phyloP scores from a whole-genome alignment of 148 eudicot genomes.

The Limonium bicolor region DNA sequence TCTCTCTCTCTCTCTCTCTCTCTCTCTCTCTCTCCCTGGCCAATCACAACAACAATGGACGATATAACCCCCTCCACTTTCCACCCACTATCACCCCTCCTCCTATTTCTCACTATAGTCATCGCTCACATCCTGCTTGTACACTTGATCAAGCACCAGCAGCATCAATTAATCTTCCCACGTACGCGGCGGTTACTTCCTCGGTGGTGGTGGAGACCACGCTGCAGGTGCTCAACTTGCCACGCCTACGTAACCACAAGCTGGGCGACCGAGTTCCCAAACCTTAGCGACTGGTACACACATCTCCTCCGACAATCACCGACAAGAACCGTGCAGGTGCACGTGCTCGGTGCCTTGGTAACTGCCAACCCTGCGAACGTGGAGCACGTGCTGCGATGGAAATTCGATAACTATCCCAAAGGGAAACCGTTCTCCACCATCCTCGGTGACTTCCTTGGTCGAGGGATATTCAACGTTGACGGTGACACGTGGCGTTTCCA shows the following conservation, averaged over 20 bases:
- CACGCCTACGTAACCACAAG: conserved; percentile 24
- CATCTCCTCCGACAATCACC: conserved; percentile 49
- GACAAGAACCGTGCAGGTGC: conserved; percentile 40
- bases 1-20: too few relatives aligned
- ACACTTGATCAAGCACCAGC: too few relatives aligned
- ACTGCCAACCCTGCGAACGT: conserved; percentile 48
- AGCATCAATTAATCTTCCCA: too few relatives aligned
- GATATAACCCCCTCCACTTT: too few relatives aligned
- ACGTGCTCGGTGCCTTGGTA: conserved; percentile 42
- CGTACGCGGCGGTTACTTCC: too few relatives aligned
- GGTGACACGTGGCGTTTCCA: conserved; percentile 68
- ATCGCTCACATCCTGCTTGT: too few relatives aligned
- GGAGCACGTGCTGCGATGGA: conserved; percentile 51
- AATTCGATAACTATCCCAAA: conserved; percentile 56
- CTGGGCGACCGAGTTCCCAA: conserved; percentile 30
- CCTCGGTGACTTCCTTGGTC: conserved; percentile 53
- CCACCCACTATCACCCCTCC: too few relatives aligned
- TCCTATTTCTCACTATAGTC: too few relatives aligned
- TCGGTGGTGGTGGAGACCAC: conserved; percentile 1
- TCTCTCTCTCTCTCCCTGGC: too few relatives aligned
- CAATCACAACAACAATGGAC: too few relatives aligned
- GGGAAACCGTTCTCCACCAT: conserved; percentile 53
- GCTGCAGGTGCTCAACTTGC: conserved; percentile 51
- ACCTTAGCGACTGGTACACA: conserved; percentile 66
- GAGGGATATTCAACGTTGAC: conserved; percentile 67